These are phyloP conservation scores for Borealophlyctis nickersoniae DNA, from an alignment of 192 early-diverging fungal species.

Conservation along the genomic window DNA sequence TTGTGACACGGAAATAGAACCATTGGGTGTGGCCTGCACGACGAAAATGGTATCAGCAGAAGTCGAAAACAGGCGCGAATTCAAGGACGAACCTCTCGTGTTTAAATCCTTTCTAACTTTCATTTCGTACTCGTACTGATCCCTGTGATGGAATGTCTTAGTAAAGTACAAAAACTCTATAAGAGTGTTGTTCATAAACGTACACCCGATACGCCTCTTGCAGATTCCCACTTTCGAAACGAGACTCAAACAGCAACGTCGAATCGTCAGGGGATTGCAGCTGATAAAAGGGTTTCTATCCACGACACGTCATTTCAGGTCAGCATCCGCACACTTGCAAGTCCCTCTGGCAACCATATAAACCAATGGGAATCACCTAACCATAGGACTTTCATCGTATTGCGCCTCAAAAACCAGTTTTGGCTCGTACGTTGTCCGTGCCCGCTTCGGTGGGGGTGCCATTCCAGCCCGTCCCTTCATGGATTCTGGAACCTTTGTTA, in stretches of 20 bases:
- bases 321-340: too few relatives aligned
- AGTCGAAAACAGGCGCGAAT: too few relatives aligned
- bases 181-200: constrained; percentile 7
- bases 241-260: constrained; percentile 39
- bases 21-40: constrained; percentile 30
- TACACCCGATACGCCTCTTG: constrained; percentile 23
- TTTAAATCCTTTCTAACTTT: constrained; percentile 27
- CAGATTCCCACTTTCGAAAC: constrained; percentile 48
- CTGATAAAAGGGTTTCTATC: constrained; percentile 5
- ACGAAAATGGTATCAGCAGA: not conserved
- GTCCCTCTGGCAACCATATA: not conserved
- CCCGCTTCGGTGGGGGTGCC: not conserved
- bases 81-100: constrained; percentile 24
- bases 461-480: not conserved
- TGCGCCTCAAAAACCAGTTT: not conserved
- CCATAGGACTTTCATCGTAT: not conserved
- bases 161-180: too few relatives aligned
- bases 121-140: constrained; percentile 27
- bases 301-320: not conserved
- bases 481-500: not conserved
- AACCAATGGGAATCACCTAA: not conserved
- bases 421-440: not conserved
- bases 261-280: constrained; percentile 2
- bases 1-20: constrained; percentile 36
- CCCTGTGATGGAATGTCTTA: constrained; percentile 3